Base-by-base conservation (phyloP, 208 protist species). In the Blechomonas ayalai region DNA sequence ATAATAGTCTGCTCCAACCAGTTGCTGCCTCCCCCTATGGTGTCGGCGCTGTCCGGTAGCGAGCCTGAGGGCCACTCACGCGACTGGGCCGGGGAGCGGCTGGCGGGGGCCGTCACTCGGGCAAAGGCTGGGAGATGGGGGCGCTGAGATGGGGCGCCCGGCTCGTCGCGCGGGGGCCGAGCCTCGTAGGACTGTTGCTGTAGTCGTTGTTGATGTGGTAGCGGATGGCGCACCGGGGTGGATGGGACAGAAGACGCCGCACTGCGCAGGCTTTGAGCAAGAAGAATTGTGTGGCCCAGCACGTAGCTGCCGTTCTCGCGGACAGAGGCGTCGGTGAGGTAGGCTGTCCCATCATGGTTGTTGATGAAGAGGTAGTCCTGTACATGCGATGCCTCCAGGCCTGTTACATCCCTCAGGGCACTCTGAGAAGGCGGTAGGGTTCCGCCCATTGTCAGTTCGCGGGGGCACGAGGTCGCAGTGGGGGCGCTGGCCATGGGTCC, bases 341-440 rank as follows among this genome's bases (percentile, higher is more conserved):
- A 73, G n/a, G 53, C 71, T 24, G 71, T 80, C 46, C 71, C 71
- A 46, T 80, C 71, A 52, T 54, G 53, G 36, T 80, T 75, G 54
- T 80, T 62, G 20, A 80, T 60, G 52, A 80, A 80, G 24, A 80
- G 18, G 47, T 52, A 71, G 19, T 73, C 59, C n/a, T 26, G 65
- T 23, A 47, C 18, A 16, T 22, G 36, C 29, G 31, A 34, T n/a
- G 31, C 31, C 31, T 34, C 31, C 31, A 34, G n/a, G n/a, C n/a
- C n/a, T n/a, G n/a, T n/a, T n/a, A n/a, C n/a, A n/a, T n/a, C n/a
- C n/a, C n/a, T n/a, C n/a, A n/a, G n/a, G n/a, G n/a, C n/a, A n/a
- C n/a, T n/a, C n/a, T n/a, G n/a, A n/a, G n/a, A n/a, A n/a, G n/a
- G n/a, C n/a, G n/a, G n/a, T n/a, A n/a, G n/a, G n/a, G n/a, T n/a